Evolutionary conservation across 768 basidiomycete genomes (phyloP).

Genomic region (Mycena rebaudengoi): DNA sequence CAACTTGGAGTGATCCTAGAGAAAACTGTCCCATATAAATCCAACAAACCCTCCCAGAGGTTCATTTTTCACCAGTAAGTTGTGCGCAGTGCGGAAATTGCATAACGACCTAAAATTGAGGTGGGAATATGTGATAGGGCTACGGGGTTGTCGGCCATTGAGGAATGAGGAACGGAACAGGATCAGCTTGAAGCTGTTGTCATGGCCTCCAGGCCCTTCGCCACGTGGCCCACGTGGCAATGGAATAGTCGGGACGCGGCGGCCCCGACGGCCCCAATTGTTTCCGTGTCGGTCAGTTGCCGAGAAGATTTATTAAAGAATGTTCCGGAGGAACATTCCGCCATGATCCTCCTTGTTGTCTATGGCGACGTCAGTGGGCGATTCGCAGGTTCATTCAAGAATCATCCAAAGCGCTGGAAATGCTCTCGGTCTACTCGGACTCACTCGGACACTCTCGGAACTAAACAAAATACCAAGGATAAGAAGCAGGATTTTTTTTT

Average conservation of each 20-base stretch:
- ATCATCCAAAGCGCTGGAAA: no score
- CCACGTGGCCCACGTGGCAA: conserved; percentile 4
- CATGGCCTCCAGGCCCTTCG: conserved; percentile 37
- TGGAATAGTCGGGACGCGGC: no score
- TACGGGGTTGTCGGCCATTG: conserved; percentile 37
- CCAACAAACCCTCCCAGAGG: background rate
- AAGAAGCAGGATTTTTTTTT: no score
- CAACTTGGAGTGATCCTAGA: no score
- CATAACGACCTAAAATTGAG: conserved; percentile 24
- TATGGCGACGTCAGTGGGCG: no score
- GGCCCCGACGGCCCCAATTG: no score
- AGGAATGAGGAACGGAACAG: conserved; percentile 42
- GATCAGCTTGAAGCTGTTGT: conserved; percentile 50
- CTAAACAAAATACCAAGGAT: no score
- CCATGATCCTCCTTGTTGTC: no score
- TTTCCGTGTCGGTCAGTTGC: background rate
- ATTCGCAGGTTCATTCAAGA: no score
- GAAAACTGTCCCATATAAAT: no score
- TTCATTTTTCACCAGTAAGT: background rate
- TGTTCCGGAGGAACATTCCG: no score
- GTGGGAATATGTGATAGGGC: background rate
- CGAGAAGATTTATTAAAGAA: background rate
- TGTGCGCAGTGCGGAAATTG: background rate
- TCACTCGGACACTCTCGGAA: no score
- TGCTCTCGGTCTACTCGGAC: conserved; percentile 22